These are phyloP conservation scores for Arthrobotrys conoides DNA, from an alignment of 2,329 filamentous ascomycete genomes.

Conservation along the genomic window DNA sequence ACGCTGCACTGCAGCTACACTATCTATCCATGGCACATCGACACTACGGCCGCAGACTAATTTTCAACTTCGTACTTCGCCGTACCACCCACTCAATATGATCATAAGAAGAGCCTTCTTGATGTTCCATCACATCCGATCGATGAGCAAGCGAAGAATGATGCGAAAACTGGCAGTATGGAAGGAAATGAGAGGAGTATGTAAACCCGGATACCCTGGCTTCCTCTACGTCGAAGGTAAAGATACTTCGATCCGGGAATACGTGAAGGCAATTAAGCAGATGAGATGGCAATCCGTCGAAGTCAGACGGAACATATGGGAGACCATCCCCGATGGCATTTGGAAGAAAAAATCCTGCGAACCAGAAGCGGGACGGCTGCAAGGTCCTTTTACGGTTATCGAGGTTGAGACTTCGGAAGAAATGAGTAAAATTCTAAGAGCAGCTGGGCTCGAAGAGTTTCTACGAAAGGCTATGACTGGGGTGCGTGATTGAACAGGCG, in stretches of 20 bases:
- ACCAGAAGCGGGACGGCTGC: conserved; percentile 7
- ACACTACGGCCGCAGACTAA: background rate
- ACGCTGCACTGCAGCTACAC: too few relatives aligned
- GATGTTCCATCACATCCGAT: conserved; percentile 57
- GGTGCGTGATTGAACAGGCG: conserved; percentile 10
- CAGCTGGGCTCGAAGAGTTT: conserved; percentile 47
- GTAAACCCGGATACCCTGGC: conserved; percentile 53
- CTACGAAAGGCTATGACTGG: conserved; percentile 50
- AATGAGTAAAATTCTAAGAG: conserved; percentile 48
- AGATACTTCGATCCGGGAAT: conserved; percentile 29
- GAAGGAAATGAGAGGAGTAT: conserved; percentile 48
- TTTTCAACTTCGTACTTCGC: background rate
- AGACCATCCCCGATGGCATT: background rate
- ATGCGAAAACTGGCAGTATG: conserved; percentile 46
- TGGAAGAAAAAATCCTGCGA: background rate
- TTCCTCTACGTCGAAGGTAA: conserved; percentile 57
- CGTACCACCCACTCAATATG: conserved; percentile 20
- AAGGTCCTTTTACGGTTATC: conserved; percentile 37
- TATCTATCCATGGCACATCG: background rate
- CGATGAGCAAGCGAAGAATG: conserved; percentile 35
- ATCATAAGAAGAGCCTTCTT: conserved; percentile 44
- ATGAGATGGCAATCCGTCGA: conserved; percentile 60
- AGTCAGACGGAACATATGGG: conserved; percentile 40
- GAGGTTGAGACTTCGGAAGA: conserved; percentile 54
- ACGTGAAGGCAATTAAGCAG: conserved; percentile 53